Base-by-base conservation (phyloP, 352 stramenopile genomes). In the Globisporangium carolinianum region DNA sequence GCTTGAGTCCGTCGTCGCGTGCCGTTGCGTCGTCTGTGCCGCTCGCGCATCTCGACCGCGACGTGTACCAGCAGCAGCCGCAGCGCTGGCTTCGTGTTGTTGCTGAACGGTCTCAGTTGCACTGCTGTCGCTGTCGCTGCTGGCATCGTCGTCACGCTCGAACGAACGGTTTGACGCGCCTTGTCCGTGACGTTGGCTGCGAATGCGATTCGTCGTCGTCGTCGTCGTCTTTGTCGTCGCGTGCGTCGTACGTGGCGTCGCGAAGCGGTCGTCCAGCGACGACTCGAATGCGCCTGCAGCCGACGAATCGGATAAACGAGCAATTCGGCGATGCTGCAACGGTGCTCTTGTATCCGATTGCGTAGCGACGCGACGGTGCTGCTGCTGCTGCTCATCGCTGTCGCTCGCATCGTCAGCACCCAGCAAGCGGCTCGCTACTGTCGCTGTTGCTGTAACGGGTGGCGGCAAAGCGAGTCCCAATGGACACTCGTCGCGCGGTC, bases 401-500 rank as follows among this genome's bases (percentile, higher is more conserved):
- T 6, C 39, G 38, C 35, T 49, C 17, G 36, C 39, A 11, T 50
- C 8, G 5, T 51, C 47, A 0, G 12, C 47, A n/a, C n/a, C n/a
- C 36, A 55, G 24, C 42, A 60, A 37, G 11, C 52, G 50, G 7
- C 10, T 43, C 38, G 51, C 0, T 49, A 39, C 6, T 15, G 51
- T 15, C 38, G 12, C 12, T 58, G 35, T n/a, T 47, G 11, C 17
- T 43, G 38, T 36, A 10, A 38, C 51, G 5, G 67, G 48, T 18
- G 63, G 58, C 6, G 76, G 76, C 48, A 86, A 56, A 50, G 56
- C 60, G n/a, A 86, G 53, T 1, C 69, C 76, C 2, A 68, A 61
- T 5, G 73, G 69, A 52, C 76, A 86, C 58, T 89, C 75, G 50
- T 89, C 73, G 15, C 73, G 60, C 5, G 75, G 58, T 47, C 69